Percentiles rank a stretch among this genome's conserved stretches.
These are phyloP conservation scores for Hydnomerulius pinastri DNA, from an alignment of 768 basidiomycete species.

Conservation along the genomic window DNA sequence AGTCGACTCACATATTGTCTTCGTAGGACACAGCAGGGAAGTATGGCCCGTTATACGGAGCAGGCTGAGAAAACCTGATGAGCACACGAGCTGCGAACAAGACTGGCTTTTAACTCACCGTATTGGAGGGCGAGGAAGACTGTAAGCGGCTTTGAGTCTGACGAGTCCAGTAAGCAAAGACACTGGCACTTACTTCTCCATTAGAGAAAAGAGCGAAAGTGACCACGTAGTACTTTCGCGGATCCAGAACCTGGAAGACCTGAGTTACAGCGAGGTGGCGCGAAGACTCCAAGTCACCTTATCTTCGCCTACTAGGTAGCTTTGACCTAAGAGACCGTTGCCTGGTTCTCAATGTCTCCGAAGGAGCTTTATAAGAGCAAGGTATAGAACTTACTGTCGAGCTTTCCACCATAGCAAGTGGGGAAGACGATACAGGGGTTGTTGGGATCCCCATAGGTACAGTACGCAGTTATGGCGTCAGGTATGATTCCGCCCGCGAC, in stretches of 20 bases:
- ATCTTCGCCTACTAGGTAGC: conserved; percentile 51
- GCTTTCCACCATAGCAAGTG: conserved; percentile 56
- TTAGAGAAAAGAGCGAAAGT: conserved; percentile 61
- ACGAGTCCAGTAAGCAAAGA: background rate
- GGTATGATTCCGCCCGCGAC: conserved; percentile 56
- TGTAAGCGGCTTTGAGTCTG: conserved; percentile 19
- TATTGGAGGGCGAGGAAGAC: conserved; percentile 65
- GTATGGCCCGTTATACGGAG: conserved; percentile 59
- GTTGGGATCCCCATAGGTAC: conserved; percentile 52
- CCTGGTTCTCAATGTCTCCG: conserved; percentile 9
- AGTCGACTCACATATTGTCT: conserved; percentile 52
- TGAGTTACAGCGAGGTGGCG: background rate
- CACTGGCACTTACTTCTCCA: conserved; percentile 46
- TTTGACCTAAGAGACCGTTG: conserved; percentile 41
- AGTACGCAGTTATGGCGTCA: conserved; percentile 59
- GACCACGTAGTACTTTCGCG: conserved; percentile 53
- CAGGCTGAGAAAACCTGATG: conserved; percentile 36
- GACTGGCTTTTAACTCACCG: conserved; percentile 9
- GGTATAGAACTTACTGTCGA: conserved; percentile 44
- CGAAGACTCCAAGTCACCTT: conserved; percentile 36
- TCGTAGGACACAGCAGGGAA: conserved; percentile 57
- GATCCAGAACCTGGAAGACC: conserved; percentile 44
- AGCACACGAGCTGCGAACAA: background rate
- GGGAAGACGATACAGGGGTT: conserved; percentile 64
- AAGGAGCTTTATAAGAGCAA: background rate